phyloP scores from a whole-genome alignment of 2,329 filamentous ascomycete species.

The Monilinia fructigena region DNA sequence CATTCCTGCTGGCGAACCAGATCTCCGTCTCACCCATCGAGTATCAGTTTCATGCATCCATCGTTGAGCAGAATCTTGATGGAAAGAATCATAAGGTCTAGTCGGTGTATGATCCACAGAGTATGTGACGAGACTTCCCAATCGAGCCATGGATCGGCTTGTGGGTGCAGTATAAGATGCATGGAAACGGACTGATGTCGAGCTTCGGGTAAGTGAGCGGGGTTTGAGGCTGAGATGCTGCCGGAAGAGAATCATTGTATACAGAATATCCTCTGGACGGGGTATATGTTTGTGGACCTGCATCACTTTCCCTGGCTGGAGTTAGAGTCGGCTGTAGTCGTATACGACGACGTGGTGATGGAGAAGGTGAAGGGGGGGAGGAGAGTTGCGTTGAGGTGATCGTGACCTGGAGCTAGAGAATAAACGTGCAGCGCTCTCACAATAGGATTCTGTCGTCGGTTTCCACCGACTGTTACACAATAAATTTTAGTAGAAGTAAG shows the following conservation, averaged over 20 bases:
- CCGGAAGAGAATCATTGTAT: constrained; percentile 49
- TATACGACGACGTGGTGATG: constrained; percentile 26
- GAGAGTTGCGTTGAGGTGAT: constrained; percentile 27
- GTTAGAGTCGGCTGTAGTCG: constrained; percentile 16
- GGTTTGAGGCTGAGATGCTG: constrained; percentile 50
- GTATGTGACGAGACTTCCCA: constrained; percentile 10
- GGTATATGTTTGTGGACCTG: constrained; percentile 27
- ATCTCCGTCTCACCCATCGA: constrained; percentile 9
- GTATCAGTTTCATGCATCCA: constrained; percentile 7
- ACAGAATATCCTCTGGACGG: constrained; percentile 41
- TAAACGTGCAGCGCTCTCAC: constrained; percentile 24
- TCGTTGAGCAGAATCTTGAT: constrained; percentile 6
- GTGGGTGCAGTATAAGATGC: constrained; percentile 48
- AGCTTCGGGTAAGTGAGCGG: constrained; percentile 50
- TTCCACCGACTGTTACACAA: constrained; percentile 19
- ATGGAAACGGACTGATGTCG: constrained; percentile 47
- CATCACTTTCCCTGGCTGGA: background rate
- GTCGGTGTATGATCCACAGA: background rate
- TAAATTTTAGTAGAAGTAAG: constrained; percentile 2
- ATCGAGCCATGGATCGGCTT: constrained; percentile 25
- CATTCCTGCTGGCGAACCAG: constrained; percentile 43
- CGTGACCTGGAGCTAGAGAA: constrained; percentile 27
- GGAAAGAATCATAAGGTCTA: constrained; percentile 6
- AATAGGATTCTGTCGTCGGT: constrained; percentile 19
- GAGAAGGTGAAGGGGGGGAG: constrained; percentile 26